Percentiles rank a stretch among this genome's conserved stretches.
Conservation (phyloP, 2,329 filamentous ascomycete species). For the Epicoccum sorghinum region DNA sequence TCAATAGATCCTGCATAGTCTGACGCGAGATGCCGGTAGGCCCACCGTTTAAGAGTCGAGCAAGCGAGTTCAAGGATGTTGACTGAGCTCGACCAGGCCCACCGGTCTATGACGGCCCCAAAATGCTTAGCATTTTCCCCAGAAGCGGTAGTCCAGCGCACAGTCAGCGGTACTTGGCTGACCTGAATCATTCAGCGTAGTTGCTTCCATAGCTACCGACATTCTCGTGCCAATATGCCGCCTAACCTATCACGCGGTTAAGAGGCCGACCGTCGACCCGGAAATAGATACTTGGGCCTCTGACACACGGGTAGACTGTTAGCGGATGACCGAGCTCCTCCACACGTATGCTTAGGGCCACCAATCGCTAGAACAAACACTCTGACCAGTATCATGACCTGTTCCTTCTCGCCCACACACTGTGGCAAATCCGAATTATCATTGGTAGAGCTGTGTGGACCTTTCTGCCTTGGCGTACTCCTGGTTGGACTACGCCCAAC, state of each 20-base stretch:
- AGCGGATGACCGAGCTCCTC: slow-evolving; percentile 1
- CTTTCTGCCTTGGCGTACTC: slow-evolving; percentile 2
- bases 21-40: slow-evolving; percentile 16
- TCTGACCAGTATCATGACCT: neutral
- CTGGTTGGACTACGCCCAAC: slow-evolving; percentile 2
- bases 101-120: neutral
- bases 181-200: slow-evolving; percentile 14
- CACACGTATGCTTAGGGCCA: slow-evolving; percentile 19
- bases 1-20: slow-evolving; percentile 25
- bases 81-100: slow-evolving; percentile 4
- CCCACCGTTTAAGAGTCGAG: slow-evolving; percentile 4
- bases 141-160: slow-evolving; percentile 8
- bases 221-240: slow-evolving; percentile 18
- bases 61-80: neutral
- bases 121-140: slow-evolving; percentile 10
- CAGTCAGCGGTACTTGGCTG: slow-evolving; percentile 11
- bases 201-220: slow-evolving; percentile 19
- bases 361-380: slow-evolving; percentile 8
- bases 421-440: slow-evolving; percentile 4
- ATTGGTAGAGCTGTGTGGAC: slow-evolving; percentile 2
- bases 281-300: neutral
- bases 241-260: slow-evolving; percentile 17
- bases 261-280: neutral
- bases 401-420: neutral
- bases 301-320: neutral